A percentile compares a stretch with the other conserved stretches of the same genome.
Conservation (phyloP, 169 alveolate genomes). For the Eimeria mitis region DNA sequence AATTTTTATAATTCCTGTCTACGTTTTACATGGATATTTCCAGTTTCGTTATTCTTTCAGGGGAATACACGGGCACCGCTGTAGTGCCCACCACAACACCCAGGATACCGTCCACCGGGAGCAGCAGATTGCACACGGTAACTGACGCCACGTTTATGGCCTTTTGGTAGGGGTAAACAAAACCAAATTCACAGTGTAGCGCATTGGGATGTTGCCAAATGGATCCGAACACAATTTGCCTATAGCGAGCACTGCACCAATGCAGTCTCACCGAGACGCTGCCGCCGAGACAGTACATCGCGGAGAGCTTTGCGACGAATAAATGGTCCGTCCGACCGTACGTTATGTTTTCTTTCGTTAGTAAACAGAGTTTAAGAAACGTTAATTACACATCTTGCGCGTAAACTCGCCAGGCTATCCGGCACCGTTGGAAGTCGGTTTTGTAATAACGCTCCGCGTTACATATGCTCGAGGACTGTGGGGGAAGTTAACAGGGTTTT, state of each 20-base stretch:
- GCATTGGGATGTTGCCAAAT: background rate
- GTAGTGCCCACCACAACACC: background rate
- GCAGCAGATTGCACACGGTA: background rate
- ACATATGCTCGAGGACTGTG: background rate
- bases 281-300: background rate
- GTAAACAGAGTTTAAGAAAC: background rate
- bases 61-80: background rate
- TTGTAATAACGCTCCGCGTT: background rate
- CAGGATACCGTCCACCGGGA: background rate
- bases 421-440: background rate
- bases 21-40: background rate
- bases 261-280: slow-evolving; percentile 3
- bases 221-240: background rate
- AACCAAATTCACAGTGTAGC: background rate
- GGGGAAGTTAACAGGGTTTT: background rate
- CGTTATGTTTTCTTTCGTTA: background rate
- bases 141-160: background rate
- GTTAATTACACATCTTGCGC: background rate
- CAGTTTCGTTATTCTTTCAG: background rate
- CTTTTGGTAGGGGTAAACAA: background rate
- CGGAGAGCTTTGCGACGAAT: background rate
- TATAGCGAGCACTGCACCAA: background rate
- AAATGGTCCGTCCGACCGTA: background rate
- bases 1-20: too few relatives aligned
- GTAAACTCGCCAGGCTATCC: background rate